Conservation (phyloP, 2,329 filamentous ascomycete genomes). For the Diaporthe sp. region DNA sequence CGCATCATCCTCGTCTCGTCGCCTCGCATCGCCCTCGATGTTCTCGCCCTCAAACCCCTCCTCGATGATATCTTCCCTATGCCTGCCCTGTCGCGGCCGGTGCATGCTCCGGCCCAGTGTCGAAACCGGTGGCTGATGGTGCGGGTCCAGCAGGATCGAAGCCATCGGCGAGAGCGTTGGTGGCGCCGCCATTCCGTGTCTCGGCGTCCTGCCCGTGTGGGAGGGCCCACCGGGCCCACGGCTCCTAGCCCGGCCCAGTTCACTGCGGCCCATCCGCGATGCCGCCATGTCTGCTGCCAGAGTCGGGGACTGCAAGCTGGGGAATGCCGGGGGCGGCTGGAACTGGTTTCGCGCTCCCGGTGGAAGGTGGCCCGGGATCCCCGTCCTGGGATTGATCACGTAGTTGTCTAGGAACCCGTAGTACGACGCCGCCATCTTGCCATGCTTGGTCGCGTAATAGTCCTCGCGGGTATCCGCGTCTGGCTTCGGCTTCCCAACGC, state of each 20-base stretch:
- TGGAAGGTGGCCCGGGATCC: conserved; percentile 72
- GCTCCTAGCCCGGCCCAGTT: conserved; percentile 56
- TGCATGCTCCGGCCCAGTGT: conserved; percentile 62
- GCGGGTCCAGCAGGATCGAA: conserved; percentile 80
- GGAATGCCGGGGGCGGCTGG: conserved; percentile 82
- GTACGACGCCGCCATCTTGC: conserved; percentile 98
- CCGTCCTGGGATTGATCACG: conserved; percentile 78
- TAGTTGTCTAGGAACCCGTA: conserved; percentile 97
- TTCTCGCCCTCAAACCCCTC: conserved; percentile 65
- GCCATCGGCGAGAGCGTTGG: conserved; percentile 76
- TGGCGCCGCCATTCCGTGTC: conserved; percentile 59
- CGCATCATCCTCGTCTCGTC: conserved; percentile 72
- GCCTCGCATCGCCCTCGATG: conserved; percentile 55
- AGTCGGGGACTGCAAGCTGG: conserved; percentile 75
- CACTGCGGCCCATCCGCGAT: conserved; percentile 62
- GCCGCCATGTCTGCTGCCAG: conserved; percentile 68
- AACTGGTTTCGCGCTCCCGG: conserved; percentile 72
- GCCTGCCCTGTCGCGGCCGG: conserved; percentile 55
- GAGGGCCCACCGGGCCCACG: conserved; percentile 53
- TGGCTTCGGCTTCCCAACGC: conserved; percentile 62
- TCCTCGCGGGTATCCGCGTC: conserved; percentile 83
- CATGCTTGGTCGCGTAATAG: conserved; percentile 95
- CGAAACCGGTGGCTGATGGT: conserved; percentile 75
- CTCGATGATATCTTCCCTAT: conserved; percentile 68
- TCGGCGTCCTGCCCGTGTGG: conserved; percentile 56